Evolutionary conservation across 2,329 filamentous ascomycete species (phyloP).

Genomic region (Acrodontium crateriforme): DNA sequence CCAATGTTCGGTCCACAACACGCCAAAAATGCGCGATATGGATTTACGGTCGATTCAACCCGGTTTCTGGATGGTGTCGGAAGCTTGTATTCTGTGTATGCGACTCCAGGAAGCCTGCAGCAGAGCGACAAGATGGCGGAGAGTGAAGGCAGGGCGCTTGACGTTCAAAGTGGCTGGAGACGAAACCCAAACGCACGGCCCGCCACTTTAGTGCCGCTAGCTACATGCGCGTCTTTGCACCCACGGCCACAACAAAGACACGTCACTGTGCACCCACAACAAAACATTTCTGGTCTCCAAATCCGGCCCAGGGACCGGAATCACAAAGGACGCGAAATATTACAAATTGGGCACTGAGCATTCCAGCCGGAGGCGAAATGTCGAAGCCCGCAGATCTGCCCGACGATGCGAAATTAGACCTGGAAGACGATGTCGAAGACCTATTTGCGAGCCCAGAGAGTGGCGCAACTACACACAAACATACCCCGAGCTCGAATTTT

Average conservation of each 20-base stretch:
- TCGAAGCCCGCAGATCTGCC: constrained; percentile 14
- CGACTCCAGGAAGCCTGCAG: too few relatives aligned
- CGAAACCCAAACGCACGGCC: too few relatives aligned
- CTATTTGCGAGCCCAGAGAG: constrained; percentile 43
- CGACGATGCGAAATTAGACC: constrained; percentile 24
- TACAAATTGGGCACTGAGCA: not conserved
- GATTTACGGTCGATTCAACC: too few relatives aligned
- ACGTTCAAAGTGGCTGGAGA: too few relatives aligned
- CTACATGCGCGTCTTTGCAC: too few relatives aligned
- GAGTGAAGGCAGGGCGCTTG: too few relatives aligned
- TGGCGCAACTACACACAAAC: constrained; percentile 23
- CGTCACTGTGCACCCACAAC: constrained; percentile 8
- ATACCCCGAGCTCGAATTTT: constrained; percentile 16
- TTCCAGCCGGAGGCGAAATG: constrained; percentile 9
- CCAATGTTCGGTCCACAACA: too few relatives aligned
- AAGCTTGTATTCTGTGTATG: too few relatives aligned
- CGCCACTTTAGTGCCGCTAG: too few relatives aligned
- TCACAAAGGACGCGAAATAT: constrained; percentile 8
- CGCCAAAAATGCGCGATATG: too few relatives aligned
- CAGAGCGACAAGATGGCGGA: too few relatives aligned
- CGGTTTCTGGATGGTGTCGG: too few relatives aligned
- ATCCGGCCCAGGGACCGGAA: constrained; percentile 7
- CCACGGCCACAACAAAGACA: constrained; percentile 7
- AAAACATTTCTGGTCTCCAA: constrained; percentile 9
- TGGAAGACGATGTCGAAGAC: constrained; percentile 40